These are phyloP conservation scores for Baorangia bicolor DNA, from an alignment of 768 basidiomycete species.

Conservation along the genomic window DNA sequence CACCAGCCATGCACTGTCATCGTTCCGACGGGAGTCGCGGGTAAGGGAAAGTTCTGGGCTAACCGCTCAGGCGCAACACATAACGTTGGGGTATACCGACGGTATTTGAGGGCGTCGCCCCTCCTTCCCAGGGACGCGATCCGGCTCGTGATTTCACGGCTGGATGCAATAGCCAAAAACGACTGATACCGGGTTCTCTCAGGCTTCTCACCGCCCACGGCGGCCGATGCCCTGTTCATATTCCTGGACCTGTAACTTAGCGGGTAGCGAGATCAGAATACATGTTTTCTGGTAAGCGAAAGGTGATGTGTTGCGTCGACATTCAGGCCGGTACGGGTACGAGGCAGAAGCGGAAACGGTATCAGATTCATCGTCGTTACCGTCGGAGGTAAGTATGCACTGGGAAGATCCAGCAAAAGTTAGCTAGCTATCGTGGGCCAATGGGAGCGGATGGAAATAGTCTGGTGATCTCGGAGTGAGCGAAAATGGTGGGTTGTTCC, in stretches of 20 bases:
- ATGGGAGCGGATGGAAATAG: slow-evolving; percentile 8
- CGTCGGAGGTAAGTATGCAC: not conserved
- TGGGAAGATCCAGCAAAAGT: not conserved
- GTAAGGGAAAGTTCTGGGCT: not conserved
- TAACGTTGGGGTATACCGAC: not conserved
- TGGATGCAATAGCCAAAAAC: not conserved
- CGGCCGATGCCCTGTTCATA: slow-evolving; percentile 1
- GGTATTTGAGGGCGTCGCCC: not conserved
- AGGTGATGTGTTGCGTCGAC: not conserved
- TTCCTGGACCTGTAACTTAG: not conserved
- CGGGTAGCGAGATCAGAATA: not conserved
- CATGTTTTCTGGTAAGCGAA: not conserved
- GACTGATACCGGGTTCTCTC: slow-evolving; percentile 5
- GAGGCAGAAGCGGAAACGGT: not conserved
- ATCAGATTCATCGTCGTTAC: not conserved
- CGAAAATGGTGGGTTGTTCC: slow-evolving; percentile 11
- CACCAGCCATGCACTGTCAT: not conserved
- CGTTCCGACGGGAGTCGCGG: slow-evolving; percentile 18
- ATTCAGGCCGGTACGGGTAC: not conserved
- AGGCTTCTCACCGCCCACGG: slow-evolving; percentile 7
- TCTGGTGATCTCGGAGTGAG: slow-evolving; percentile 16
- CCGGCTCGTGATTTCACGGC: slow-evolving; percentile 17
- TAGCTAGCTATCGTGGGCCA: slow-evolving; percentile 8
- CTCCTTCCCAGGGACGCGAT: slow-evolving; percentile 2
- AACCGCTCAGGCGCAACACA: not conserved